Percentiles rank a stretch among this genome's conserved stretches.
These are phyloP conservation scores for Cladophialophora chaetospira DNA, from an alignment of 2,329 filamentous ascomycete species.

Conservation along the genomic window DNA sequence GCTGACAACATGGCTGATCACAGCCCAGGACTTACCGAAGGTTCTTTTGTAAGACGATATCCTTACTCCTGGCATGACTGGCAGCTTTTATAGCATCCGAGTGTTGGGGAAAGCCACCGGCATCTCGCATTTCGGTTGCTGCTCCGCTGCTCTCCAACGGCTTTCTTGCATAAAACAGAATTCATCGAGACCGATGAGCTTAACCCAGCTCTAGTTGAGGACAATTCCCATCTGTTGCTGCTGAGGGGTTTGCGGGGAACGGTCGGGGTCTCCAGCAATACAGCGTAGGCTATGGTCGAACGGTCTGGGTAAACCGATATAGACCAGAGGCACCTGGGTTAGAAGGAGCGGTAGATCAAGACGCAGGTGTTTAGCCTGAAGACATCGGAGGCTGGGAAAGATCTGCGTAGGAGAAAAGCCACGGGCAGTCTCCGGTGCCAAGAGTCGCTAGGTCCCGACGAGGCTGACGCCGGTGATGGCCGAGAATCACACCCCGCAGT, in stretches of 20 bases:
- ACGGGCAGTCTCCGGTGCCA: background rate
- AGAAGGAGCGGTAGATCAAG: background rate
- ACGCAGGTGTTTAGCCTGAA: background rate
- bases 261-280: background rate
- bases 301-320: slow-evolving; percentile 6
- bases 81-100: background rate
- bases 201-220: background rate
- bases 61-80: no score
- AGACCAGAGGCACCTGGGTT: background rate
- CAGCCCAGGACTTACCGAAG: no score
- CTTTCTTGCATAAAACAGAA: background rate
- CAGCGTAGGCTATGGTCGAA: background rate
- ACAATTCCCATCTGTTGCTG: background rate
- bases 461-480: background rate
- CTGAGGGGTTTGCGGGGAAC: slow-evolving; percentile 4
- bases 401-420: background rate
- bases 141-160: background rate
- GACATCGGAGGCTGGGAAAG: background rate
- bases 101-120: background rate
- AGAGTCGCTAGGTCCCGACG: background rate
- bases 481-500: background rate
- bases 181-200: background rate
- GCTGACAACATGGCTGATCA: background rate
- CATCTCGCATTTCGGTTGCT: background rate
- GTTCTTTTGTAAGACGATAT: no score